Evolutionary conservation across 75 land plant genomes (phyloP).

Genomic region (Adiantum capillusveneris): DNA sequence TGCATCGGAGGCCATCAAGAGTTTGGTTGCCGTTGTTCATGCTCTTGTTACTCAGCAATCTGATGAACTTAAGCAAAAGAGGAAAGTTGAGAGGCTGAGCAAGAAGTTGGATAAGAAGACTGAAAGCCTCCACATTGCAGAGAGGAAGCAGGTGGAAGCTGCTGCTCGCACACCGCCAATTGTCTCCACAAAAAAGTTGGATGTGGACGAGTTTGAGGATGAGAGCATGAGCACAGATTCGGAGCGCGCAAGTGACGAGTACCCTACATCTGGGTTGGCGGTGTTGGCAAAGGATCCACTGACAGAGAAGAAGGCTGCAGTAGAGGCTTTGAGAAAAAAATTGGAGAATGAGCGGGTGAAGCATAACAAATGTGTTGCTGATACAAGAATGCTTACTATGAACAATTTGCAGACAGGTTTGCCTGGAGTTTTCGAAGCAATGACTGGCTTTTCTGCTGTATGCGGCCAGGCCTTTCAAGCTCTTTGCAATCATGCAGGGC

Average conservation of each 20-base stretch:
- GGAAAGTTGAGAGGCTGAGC: conserved; percentile 43
- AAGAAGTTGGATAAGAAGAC: conserved; percentile 82
- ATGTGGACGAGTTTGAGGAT: background rate
- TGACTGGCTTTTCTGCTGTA: conserved; percentile 57
- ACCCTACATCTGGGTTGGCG: background rate
- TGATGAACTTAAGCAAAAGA: conserved; percentile 69
- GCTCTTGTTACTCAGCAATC: conserved; percentile 57
- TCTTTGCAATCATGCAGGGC: conserved; percentile 33
- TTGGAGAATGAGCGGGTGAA: conserved; percentile 58
- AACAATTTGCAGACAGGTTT: conserved; percentile 79
- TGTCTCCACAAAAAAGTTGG: conserved; percentile 22
- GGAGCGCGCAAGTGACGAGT: background rate
- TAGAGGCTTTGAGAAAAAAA: conserved; percentile 51
- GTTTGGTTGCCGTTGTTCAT: conserved; percentile 70
- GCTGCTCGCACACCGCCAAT: conserved; percentile 35
- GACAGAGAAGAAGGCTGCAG: conserved; percentile 45
- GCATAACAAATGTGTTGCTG: conserved; percentile 56
- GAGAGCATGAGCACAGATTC: background rate
- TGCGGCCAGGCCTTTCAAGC: conserved; percentile 41
- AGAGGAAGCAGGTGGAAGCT: conserved; percentile 54
- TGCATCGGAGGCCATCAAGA: conserved; percentile 77
- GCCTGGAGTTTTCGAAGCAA: conserved; percentile 77
- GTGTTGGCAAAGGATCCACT: conserved; percentile 41
- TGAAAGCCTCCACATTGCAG: conserved; percentile 34
- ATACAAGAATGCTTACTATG: conserved; percentile 65